phyloP scores from a whole-genome alignment of 345 rosid genomes.

The Pelargonium nanum region DNA sequence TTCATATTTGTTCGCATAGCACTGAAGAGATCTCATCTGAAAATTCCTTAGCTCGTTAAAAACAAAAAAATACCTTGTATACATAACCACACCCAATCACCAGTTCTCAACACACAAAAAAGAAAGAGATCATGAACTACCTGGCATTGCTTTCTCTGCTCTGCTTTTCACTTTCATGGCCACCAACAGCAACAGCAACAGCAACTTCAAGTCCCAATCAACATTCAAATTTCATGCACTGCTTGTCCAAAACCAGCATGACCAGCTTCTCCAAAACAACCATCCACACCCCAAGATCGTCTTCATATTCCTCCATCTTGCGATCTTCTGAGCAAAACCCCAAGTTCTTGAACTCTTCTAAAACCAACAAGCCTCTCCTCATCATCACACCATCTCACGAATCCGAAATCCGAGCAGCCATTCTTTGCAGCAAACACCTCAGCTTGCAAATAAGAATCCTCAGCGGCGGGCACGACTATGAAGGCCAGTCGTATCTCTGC shows the following conservation, averaged over 20 bases:
- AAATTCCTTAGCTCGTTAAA: not conserved
- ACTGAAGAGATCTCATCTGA: too few relatives aligned
- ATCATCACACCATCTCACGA: slow-evolving; percentile 31
- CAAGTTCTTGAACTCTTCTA: slow-evolving; percentile 19
- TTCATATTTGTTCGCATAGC: too few relatives aligned
- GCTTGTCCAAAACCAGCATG: slow-evolving; percentile 24
- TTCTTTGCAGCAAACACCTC: slow-evolving; percentile 19
- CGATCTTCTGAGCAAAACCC: slow-evolving; percentile 26
- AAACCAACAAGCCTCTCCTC: slow-evolving; percentile 18
- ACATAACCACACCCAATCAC: not conserved
- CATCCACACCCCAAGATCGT: slow-evolving; percentile 20
- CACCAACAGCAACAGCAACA: not conserved
- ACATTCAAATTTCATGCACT: slow-evolving; percentile 14
- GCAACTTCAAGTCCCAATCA: slow-evolving; percentile 1
- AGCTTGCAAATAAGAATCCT: slow-evolving; percentile 31
- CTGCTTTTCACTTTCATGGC: not conserved
- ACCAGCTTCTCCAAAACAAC: slow-evolving; percentile 11
- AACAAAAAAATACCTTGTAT: not conserved
- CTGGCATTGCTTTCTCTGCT: not conserved
- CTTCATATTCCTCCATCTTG: slow-evolving; percentile 20
- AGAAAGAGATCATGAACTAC: not conserved
- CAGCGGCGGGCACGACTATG: slow-evolving; percentile 56
- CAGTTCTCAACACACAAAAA: not conserved
- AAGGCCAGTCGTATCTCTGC: slow-evolving; percentile 38
- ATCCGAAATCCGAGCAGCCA: slow-evolving; percentile 32